Evolutionary conservation across 1,284 basidiomycete genomes (phyloP).

Genomic region (Sphagnurus paluster): DNA sequence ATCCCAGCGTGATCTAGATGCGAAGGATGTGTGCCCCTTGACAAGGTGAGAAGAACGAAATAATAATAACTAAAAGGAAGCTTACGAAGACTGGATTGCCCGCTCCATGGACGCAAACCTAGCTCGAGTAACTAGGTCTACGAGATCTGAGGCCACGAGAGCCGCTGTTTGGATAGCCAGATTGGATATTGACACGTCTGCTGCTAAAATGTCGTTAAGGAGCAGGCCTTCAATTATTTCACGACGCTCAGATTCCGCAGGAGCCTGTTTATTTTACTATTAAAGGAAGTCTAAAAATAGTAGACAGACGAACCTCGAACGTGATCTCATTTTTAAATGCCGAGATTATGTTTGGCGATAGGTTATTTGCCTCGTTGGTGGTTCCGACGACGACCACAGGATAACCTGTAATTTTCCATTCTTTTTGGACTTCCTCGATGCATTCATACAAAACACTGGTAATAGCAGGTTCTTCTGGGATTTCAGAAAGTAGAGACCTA

Average conservation of each 20-base stretch:
- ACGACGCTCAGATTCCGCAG: conserved; percentile 74
- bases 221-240: conserved; percentile 62
- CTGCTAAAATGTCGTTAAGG: conserved; percentile 48
- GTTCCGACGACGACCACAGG: conserved; percentile 80
- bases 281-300: conserved; percentile 5
- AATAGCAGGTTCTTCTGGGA: conserved; percentile 58
- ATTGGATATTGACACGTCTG: conserved; percentile 75
- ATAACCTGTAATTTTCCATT: conserved; percentile 60
- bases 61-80: conserved; percentile 15
- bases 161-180: conserved; percentile 93
- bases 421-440: conserved; percentile 52
- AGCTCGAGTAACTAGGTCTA: conserved; percentile 69
- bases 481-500: not conserved
- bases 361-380: conserved; percentile 65
- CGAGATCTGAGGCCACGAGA: conserved; percentile 83
- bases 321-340: conserved; percentile 89
- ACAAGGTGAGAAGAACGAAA: not conserved
- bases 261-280: conserved; percentile 53
- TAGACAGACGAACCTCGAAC: conserved; percentile 60
- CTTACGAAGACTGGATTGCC: conserved; percentile 41
- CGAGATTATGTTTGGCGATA: conserved; percentile 68
- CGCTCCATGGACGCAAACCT: conserved; percentile 62
- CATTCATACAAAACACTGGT: conserved; percentile 67
- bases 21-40: conserved; percentile 20
- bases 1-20: conserved; percentile 50